A percentile compares a stretch with the other conserved stretches of the same genome.
These are phyloP conservation scores for Candida loeiensis DNA, from an alignment of 805 yeast species.

Conservation along the genomic window DNA sequence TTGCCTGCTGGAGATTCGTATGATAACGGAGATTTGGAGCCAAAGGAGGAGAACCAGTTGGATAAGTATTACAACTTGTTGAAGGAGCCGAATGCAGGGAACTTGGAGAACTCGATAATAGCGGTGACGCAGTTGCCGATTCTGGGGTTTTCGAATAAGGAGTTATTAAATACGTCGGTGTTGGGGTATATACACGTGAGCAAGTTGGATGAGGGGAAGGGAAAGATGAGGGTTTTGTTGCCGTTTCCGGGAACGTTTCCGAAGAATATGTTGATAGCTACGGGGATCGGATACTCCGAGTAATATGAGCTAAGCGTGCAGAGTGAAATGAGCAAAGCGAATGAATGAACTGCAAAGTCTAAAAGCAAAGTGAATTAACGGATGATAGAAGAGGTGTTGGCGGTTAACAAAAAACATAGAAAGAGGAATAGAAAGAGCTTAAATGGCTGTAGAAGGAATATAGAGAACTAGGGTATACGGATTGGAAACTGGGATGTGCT, in stretches of 20 bases:
- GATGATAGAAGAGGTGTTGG: neutral
- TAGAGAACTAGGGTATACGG: too few relatives aligned
- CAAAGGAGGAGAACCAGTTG: slow-evolving; percentile 25
- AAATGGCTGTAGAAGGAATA: too few relatives aligned
- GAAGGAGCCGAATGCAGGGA: slow-evolving; percentile 46
- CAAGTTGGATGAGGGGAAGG: slow-evolving; percentile 72
- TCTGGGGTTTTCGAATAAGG: slow-evolving; percentile 42
- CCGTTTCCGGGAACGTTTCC: slow-evolving; percentile 91
- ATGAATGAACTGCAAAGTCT: neutral
- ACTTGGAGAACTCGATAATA: slow-evolving; percentile 71
- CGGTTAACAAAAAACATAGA: too few relatives aligned
- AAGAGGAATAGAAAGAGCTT: too few relatives aligned
- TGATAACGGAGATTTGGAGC: slow-evolving; percentile 24
- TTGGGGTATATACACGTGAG: slow-evolving; percentile 74
- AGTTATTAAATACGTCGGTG: slow-evolving; percentile 55
- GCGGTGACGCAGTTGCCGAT: slow-evolving; percentile 48
- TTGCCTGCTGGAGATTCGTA: slow-evolving; percentile 43
- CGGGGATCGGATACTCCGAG: slow-evolving; percentile 80
- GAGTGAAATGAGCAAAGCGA: neutral
- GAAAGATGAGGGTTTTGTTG: slow-evolving; percentile 64
- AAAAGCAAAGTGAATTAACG: neutral
- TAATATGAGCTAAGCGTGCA: slow-evolving; percentile 22
- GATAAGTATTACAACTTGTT: slow-evolving; percentile 34
- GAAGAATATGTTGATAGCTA: slow-evolving; percentile 64
- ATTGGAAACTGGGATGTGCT: too few relatives aligned